Base-by-base conservation (phyloP, 768 basidiomycete species). In the Suillus weaverae region DNA sequence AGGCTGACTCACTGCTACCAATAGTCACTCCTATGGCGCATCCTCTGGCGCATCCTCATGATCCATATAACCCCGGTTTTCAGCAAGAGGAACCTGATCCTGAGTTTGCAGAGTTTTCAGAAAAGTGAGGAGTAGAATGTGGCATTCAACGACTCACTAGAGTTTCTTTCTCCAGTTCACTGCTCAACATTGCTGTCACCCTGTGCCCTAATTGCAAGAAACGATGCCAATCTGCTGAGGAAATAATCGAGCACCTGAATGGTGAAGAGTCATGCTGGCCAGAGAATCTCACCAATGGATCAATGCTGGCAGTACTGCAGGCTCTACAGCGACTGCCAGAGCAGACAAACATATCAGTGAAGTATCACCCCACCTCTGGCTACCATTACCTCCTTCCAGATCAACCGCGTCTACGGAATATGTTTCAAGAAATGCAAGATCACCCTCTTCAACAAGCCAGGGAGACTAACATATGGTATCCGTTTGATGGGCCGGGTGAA, bases 401-500 rank as follows among this genome's bases (percentile, higher is more conserved):
- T 11, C 44, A 22, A n/a, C 44, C 44, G 1, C 44, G n/a, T 46
- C 44, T 10, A 4, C 8, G 11, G 11, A 64, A 64, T n/a, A 48
- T 38, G 0, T 41, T 64, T 18, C 39, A 64, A 22, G 35, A 35
- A 50, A 64, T 64, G 56, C 13, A n/a, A 1, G 33, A 60, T 9
- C 35, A 33, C 11, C 41, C 35, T 44, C 43, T n/a, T 44, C 43
- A 44, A 44, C 43, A n/a, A 44, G 20, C 43, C 4, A 43, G 41
- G 6, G 41, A 43, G 7, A n/a, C 20, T 4, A 44, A 44, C 9
- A 1, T 3, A 9, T 44, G 43, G 43, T 44, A 44, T n/a, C 43
- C 43, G 9, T 44, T 44, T 64, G 60, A 68, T 18, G 71, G 72
- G 3, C 60, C 67, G 13, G 66, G 62, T 0, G 76, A 80, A 65